These are phyloP conservation scores for Phlegmacium glaucopus DNA, from an alignment of 768 basidiomycete species.

Conservation along the genomic window DNA sequence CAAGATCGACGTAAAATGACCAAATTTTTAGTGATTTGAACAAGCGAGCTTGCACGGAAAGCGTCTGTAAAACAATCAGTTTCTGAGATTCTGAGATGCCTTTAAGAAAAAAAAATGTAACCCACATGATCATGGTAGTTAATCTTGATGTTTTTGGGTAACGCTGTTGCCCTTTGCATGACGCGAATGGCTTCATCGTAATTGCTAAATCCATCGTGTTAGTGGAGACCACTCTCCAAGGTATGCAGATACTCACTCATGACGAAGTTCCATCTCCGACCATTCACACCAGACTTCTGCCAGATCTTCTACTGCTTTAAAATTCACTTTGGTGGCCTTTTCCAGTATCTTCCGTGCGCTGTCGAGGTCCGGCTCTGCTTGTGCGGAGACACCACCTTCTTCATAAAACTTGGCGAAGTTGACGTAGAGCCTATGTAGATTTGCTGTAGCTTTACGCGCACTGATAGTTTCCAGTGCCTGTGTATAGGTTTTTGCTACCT, in stretches of 20 bases:
- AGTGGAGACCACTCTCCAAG: neutral
- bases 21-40: conserved; percentile 99
- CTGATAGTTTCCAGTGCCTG: conserved; percentile 84
- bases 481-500: conserved; percentile 94
- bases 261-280: conserved; percentile 96
- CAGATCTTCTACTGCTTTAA: conserved; percentile 94
- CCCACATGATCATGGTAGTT: conserved; percentile 94
- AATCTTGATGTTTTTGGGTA: conserved; percentile 87
- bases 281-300: conserved; percentile 99
- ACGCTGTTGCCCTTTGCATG: conserved; percentile 93
- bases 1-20: conserved; percentile 98
- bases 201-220: conserved; percentile 58
- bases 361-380: conserved; percentile 78
- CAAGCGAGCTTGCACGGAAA: conserved; percentile 83
- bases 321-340: conserved; percentile 88
- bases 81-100: neutral
- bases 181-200: conserved; percentile 94
- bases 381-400: conserved; percentile 79
- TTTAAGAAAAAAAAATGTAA: conserved; percentile 2
- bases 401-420: conserved; percentile 99
- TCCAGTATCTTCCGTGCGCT: conserved; percentile 91
- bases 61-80: conserved; percentile 42
- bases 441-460: conserved; percentile 87
- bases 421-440: conserved; percentile 85
- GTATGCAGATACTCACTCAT: conserved; percentile 63